phyloP scores from a whole-genome alignment of 2,329 filamentous ascomycete genomes.

The Apiospora phragmitis region DNA sequence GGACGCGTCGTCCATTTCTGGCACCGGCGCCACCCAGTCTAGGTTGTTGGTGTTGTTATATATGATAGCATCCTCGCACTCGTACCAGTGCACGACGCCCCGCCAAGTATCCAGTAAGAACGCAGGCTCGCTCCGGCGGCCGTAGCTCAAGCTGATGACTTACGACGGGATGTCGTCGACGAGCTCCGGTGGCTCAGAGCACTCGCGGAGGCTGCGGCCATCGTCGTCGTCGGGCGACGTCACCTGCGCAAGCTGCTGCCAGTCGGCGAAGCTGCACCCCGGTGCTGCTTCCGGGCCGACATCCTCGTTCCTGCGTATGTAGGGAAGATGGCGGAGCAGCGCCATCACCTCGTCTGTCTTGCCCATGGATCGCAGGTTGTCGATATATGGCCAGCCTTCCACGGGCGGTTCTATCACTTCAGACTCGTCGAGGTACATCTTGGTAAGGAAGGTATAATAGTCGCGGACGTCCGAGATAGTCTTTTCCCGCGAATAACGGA shows the following conservation, averaged over 20 bases:
- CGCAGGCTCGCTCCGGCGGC: not conserved
- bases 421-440: conserved; percentile 26
- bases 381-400: conserved; percentile 29
- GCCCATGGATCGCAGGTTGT: not conserved
- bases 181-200: not conserved
- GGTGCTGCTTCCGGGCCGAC: not conserved
- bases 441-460: conserved; percentile 30
- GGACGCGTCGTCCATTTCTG: not conserved
- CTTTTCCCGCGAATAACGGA: conserved; percentile 23
- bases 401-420: conserved; percentile 25
- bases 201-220: not conserved
- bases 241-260: not conserved
- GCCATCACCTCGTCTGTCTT: conserved; percentile 10
- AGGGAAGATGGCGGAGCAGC: conserved; percentile 10
- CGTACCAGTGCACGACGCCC: conserved; percentile 7
- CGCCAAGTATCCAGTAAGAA: not conserved
- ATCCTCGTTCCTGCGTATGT: not conserved
- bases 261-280: conserved; percentile 8
- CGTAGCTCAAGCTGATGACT: conserved; percentile 1
- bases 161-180: not conserved
- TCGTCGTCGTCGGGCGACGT: no score
- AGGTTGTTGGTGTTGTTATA: not conserved
- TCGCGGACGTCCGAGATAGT: conserved; percentile 22
- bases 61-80: not conserved
- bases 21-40: not conserved